Evolutionary conservation across 2,329 filamentous ascomycete species (phyloP).

Genomic region (Didymella exigua): DNA sequence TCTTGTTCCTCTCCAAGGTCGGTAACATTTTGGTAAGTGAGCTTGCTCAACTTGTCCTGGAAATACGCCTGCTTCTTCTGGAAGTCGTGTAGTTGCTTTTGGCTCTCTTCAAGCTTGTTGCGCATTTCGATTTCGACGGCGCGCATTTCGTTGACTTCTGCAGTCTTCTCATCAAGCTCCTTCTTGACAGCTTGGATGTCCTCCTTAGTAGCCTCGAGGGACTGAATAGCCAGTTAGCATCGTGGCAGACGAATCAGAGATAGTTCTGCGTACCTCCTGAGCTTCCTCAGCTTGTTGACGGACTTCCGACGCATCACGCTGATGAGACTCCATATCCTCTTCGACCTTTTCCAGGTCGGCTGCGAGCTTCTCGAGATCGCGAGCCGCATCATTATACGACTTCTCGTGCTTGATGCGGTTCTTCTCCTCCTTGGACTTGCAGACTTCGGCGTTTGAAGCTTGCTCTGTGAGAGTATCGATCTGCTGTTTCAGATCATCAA

Average conservation of each 20-base stretch:
- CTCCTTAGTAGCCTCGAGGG: constrained; percentile 76
- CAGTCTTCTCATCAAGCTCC: constrained; percentile 79
- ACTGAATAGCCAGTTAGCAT: constrained; percentile 50
- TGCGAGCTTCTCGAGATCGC: constrained; percentile 74
- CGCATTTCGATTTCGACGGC: constrained; percentile 92
- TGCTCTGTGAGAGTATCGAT: constrained; percentile 81
- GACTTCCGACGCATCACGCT: constrained; percentile 73
- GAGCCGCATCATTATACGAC: constrained; percentile 75
- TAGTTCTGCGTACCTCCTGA: constrained; percentile 61
- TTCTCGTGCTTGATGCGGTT: constrained; percentile 86
- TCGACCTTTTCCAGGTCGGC: constrained; percentile 79
- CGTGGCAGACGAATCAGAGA: not conserved
- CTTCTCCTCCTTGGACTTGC: constrained; percentile 92
- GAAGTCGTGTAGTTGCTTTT: constrained; percentile 86
- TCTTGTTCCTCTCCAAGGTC: constrained; percentile 64
- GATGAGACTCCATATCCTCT: constrained; percentile 77
- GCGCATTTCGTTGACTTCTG: constrained; percentile 59
- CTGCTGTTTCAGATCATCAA: constrained; percentile 82
- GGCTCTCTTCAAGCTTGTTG: constrained; percentile 95
- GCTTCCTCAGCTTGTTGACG: constrained; percentile 79
- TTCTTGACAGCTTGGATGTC: constrained; percentile 80
- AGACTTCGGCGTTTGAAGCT: constrained; percentile 83
- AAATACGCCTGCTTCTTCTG: constrained; percentile 83
- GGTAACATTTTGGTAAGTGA: constrained; percentile 76
- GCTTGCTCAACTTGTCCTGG: constrained; percentile 86